phyloP scores from a whole-genome alignment of 176 grass and related monocot genomes.

The Aechmea fasciata region DNA sequence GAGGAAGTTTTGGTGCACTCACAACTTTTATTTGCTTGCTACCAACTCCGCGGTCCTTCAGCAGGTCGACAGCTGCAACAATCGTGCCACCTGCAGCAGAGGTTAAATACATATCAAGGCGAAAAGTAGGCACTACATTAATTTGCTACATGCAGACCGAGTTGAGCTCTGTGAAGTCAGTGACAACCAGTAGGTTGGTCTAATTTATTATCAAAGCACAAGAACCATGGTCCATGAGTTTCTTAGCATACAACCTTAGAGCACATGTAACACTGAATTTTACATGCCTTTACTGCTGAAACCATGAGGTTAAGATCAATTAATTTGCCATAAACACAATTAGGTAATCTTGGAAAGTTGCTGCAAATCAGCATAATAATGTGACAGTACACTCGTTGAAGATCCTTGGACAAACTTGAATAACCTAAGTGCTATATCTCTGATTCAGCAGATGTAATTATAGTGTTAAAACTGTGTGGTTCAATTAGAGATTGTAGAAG shows the following conservation, averaged over 20 bases:
- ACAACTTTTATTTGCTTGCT: conserved; percentile 92
- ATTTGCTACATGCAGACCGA: neutral
- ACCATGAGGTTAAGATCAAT: neutral
- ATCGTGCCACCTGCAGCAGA: conserved; percentile 87
- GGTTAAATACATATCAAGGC: conserved; percentile 4
- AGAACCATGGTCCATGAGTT: neutral
- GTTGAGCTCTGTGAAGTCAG: neutral
- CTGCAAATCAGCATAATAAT: too few species aligned
- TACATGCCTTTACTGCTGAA: neutral
- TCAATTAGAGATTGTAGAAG: neutral
- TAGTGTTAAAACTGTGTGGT: too few species aligned
- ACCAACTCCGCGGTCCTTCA: conserved; percentile 68
- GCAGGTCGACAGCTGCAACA: conserved; percentile 77
- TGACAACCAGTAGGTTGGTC: neutral
- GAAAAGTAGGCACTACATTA: neutral
- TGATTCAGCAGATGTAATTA: too few species aligned
- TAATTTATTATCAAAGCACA: neutral
- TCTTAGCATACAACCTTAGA: neutral
- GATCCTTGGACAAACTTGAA: too few species aligned
- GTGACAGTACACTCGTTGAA: too few species aligned
- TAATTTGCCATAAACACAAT: neutral
- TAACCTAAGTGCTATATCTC: too few species aligned
- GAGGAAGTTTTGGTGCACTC: conserved; percentile 25
- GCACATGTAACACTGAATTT: too few species aligned
- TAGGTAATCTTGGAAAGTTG: neutral